A percentile compares a stretch with the other conserved stretches of the same genome.
Evolutionary conservation across 2,329 filamentous ascomycete species (phyloP).

Genomic region (Aspergillus neoniger): DNA sequence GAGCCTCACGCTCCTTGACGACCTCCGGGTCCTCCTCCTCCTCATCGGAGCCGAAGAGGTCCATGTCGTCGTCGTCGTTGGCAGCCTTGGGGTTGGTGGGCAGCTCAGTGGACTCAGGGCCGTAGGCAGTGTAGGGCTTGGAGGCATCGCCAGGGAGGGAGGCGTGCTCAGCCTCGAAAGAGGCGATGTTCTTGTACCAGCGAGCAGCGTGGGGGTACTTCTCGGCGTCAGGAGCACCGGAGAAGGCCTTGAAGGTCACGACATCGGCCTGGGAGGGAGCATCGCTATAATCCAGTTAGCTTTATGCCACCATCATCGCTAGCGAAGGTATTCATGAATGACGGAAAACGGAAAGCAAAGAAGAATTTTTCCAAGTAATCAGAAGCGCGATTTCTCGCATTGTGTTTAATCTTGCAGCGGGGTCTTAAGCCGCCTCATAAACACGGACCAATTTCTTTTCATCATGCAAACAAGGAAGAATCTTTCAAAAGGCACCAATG

Average conservation of each 20-base stretch:
- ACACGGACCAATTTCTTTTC: conserved; percentile 92
- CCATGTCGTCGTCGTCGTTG: conserved; percentile 78
- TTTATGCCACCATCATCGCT: conserved; percentile 9
- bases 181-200: conserved; percentile 99
- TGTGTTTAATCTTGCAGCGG: conserved; percentile 75
- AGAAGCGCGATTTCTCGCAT: conserved; percentile 77
- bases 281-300: conserved; percentile 49
- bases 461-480: conserved; percentile 59
- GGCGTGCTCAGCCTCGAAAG: conserved; percentile 89
- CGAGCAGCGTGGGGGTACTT: conserved; percentile 94
- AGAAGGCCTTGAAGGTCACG: conserved; percentile 88
- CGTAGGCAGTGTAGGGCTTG: conserved; percentile 86
- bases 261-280: conserved; percentile 91
- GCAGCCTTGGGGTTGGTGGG: conserved; percentile 84
- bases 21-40: conserved; percentile 94
- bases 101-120: conserved; percentile 76
- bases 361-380: conserved; percentile 46
- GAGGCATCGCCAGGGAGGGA: conserved; percentile 87
- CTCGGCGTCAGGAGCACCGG: conserved; percentile 69
- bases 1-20: conserved; percentile 79
- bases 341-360: conserved; percentile 18
- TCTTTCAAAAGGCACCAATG: conserved; percentile 14
- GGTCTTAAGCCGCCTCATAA: conserved; percentile 93
- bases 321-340: conserved; percentile 18
- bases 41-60: conserved; percentile 89